phyloP scores from a whole-genome alignment of 2,329 filamentous ascomycete species.

The Claviceps spartinae region DNA sequence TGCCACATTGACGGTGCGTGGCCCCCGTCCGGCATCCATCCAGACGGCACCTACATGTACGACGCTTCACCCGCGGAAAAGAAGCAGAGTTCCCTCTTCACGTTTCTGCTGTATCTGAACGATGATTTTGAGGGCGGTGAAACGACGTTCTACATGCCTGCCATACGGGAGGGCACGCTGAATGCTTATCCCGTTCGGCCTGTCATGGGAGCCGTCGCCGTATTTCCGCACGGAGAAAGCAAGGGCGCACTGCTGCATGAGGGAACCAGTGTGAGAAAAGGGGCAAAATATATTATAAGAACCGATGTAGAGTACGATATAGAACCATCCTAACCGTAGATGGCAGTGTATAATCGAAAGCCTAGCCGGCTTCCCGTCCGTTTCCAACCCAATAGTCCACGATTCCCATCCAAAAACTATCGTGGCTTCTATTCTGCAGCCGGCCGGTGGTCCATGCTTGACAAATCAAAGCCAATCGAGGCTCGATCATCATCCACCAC shows the following conservation, averaged over 20 bases:
- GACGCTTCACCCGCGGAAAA: constrained; percentile 46
- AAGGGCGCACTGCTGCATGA: constrained; percentile 54
- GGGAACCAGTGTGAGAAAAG: constrained; percentile 54
- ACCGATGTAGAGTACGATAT: constrained; percentile 61
- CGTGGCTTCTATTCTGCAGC: too few species aligned
- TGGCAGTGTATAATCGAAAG: too few species aligned
- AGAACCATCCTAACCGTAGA: constrained; percentile 16
- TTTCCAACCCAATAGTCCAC: too few species aligned
- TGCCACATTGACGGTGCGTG: constrained; percentile 60
- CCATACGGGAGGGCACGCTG: constrained; percentile 47
- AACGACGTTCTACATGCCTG: constrained; percentile 58
- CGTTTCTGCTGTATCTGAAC: constrained; percentile 56
- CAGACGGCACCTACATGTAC: constrained; percentile 48
- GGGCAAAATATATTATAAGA: constrained; percentile 54
- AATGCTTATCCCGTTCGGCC: constrained; percentile 58
- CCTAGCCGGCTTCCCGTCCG: too few species aligned
- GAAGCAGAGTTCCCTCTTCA: constrained; percentile 55
- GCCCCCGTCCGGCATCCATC: constrained; percentile 53
- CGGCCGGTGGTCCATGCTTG: constrained; percentile 4
- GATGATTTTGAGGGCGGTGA: constrained; percentile 61
- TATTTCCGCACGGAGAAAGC: constrained; percentile 58
- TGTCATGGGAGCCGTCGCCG: constrained; percentile 52
- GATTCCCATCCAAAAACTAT: too few species aligned
- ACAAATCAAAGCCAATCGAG: constrained; percentile 37
- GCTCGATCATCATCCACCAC: constrained; percentile 51